Evolutionary conservation across 2,329 filamentous ascomycete species (phyloP), one percentile per base, ranked within the genome.

Genomic region (Pyrenophora seminiperda): DNA sequence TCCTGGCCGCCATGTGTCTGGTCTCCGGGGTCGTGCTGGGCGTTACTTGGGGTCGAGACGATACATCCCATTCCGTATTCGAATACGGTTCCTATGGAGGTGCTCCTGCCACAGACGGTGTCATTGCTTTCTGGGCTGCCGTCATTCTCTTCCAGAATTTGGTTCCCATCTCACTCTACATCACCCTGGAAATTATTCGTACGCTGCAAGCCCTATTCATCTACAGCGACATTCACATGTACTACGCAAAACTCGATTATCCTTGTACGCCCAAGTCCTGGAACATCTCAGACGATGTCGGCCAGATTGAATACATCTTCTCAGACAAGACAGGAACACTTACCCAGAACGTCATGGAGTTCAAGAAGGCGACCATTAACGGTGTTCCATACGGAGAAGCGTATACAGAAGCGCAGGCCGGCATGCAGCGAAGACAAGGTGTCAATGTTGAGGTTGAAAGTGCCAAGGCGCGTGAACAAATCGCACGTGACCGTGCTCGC

Each of bases 221-320:
- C 68, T 97, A 96, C 78, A 96, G 88, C 76, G 94, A 99, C 68
- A 83, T 90, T 4, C 85, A 88, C 68, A 99, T 99, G 95, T 99
- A 97, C 75, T 96, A 99, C 76, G 94, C 94, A 48, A 86, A 85
- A 65, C 85, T 97, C 59, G 91, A 96, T 66, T 92, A 96, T 68
- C 91, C 93, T 2, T 99, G 95, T 70, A 91, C 96, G 9, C 94
- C 95, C 4, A 97, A 97, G 69, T 91, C 92, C 0, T 99, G 94
- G 94, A 99, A 97, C 70, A 97, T 99, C 41, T 97, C 93, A 1
- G 94, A 99, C 68, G 95, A 99, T 65, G 81, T 99, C 38, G 94
- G 94, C 10, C 94, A 99, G 75, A 96, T 99, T 56, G 94, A 97
- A 75, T 99, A 97, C 77, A 96, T 99, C 61, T 99, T 99, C 74